phyloP scores from a whole-genome alignment of 345 rosid species.

The Pistacia vera region DNA sequence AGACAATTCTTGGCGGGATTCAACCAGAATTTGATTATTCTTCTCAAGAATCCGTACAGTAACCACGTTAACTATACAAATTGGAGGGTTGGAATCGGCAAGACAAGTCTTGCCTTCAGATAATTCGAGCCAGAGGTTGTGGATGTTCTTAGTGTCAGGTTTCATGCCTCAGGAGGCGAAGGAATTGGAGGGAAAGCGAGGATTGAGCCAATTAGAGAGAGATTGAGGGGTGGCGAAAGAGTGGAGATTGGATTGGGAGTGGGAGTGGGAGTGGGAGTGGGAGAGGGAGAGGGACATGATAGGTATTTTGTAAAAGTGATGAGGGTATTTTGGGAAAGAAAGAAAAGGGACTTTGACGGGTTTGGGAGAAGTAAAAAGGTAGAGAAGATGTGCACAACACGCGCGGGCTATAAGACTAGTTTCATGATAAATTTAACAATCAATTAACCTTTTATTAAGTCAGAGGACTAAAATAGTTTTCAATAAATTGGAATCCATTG shows the following conservation, averaged over 20 bases:
- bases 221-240: constrained; percentile 71
- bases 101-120: constrained; percentile 63
- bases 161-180: constrained; percentile 87
- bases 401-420: too few species aligned
- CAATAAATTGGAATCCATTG: too few species aligned
- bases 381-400: constrained; percentile 2
- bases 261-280: neutral
- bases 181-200: constrained; percentile 79
- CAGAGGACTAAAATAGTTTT: too few species aligned
- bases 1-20: constrained; percentile 77
- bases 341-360: constrained; percentile 38
- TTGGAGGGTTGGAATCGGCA: constrained; percentile 64
- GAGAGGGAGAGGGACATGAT: constrained; percentile 43
- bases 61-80: constrained; percentile 47
- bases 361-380: constrained; percentile 44
- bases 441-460: too few species aligned
- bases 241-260: constrained; percentile 19
- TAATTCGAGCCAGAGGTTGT: constrained; percentile 95
- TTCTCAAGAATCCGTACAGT: constrained; percentile 44
- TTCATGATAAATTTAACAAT: too few species aligned
- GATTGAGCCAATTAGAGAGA: constrained; percentile 86
- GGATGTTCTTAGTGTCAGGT: constrained; percentile 94
- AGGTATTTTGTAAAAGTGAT: constrained; percentile 48
- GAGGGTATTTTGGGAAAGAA: constrained; percentile 42
- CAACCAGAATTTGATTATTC: constrained; percentile 48